These are phyloP conservation scores for Kwoniella pini DNA, from an alignment of 768 basidiomycete species.

Conservation along the genomic window DNA sequence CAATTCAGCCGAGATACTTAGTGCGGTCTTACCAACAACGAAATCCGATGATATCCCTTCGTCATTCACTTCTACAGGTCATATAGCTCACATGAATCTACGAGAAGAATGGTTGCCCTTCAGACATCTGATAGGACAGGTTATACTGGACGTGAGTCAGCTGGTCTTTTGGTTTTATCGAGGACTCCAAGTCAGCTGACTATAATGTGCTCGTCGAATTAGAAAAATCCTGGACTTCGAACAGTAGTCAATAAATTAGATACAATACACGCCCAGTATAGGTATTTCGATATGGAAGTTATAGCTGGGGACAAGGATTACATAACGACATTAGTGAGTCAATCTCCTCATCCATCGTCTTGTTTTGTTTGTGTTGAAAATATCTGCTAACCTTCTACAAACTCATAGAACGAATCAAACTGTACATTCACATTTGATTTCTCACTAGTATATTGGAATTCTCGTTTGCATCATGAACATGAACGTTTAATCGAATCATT, in stretches of 20 bases:
- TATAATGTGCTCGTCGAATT: background rate
- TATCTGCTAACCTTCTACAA: background rate
- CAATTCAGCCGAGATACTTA: slow-evolving; percentile 67
- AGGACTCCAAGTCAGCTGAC: background rate
- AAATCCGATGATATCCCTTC: slow-evolving; percentile 76
- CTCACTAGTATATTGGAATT: slow-evolving; percentile 96
- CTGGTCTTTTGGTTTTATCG: background rate
- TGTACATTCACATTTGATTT: slow-evolving; percentile 94
- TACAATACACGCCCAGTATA: slow-evolving; percentile 77
- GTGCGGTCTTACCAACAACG: slow-evolving; percentile 75
- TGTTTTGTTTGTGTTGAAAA: too few species aligned
- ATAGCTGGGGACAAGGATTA: slow-evolving; percentile 87
- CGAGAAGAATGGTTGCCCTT: slow-evolving; percentile 87
- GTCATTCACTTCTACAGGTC: slow-evolving; percentile 84
- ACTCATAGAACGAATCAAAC: slow-evolving; percentile 71
- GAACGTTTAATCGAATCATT: slow-evolving; percentile 76
- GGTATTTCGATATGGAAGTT: slow-evolving; percentile 95
- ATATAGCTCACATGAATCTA: slow-evolving; percentile 92
- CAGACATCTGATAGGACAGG: slow-evolving; percentile 84
- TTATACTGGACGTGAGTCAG: slow-evolving; percentile 85
- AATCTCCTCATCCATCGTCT: too few species aligned
- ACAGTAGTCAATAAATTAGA: slow-evolving; percentile 97
- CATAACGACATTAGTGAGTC: slow-evolving; percentile 79
- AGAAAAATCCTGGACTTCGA: slow-evolving; percentile 82
- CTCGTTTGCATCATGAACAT: slow-evolving; percentile 88